Conservation (phyloP, 2,329 filamentous ascomycete species). For the Sporothrix protearum region DNA sequence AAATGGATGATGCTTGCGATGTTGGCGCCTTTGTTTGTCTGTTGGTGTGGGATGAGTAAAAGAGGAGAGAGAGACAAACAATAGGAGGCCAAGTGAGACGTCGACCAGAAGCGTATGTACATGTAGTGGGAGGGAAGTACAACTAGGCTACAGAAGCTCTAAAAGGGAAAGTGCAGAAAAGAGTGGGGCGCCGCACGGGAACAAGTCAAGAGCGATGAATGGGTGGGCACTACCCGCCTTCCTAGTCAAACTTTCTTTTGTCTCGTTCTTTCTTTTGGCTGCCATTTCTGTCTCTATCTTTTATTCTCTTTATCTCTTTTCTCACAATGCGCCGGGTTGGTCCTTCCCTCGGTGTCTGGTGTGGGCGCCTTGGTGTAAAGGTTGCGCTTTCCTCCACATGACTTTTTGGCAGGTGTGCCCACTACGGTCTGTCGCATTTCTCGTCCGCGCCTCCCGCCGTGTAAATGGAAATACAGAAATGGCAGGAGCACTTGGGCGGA, state of each 20-base stretch:
- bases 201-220: constrained; percentile 12
- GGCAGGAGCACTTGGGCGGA: not conserved
- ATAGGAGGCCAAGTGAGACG: not conserved
- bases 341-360: not conserved
- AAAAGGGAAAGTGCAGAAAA: not conserved
- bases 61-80: not conserved
- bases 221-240: constrained; percentile 5
- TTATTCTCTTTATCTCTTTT: not conserved
- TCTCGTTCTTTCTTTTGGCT: not conserved
- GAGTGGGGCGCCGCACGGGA: not conserved
- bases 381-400: constrained; percentile 2
- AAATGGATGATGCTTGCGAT: not conserved
- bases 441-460: not conserved
- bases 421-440: not conserved
- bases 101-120: not conserved
- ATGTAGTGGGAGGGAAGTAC: not conserved
- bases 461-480: not conserved
- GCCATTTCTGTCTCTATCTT: not conserved
- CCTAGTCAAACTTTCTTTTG: not conserved
- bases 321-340: not conserved
- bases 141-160: not conserved
- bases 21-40: not conserved
- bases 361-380: not conserved
- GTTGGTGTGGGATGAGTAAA: constrained; percentile 19
- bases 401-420: not conserved